A percentile compares a stretch with the other conserved stretches of the same genome.
Evolutionary conservation across 2,329 filamentous ascomycete genomes (phyloP).

Genomic region (Fusarium sp.): DNA sequence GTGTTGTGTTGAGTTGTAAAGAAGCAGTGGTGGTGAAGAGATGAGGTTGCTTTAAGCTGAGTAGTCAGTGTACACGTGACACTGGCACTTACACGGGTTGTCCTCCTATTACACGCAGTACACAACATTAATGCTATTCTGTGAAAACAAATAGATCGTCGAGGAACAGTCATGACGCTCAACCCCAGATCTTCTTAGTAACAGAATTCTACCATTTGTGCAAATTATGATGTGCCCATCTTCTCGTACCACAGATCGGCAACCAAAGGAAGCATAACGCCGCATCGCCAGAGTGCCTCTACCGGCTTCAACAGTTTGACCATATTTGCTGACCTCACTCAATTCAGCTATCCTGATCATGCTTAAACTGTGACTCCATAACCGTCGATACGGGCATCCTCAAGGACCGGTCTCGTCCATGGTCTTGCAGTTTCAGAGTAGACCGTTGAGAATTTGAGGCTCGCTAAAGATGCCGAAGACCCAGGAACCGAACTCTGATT

Average conservation of each 20-base stretch:
- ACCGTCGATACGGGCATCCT: not conserved
- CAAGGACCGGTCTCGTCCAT: not conserved
- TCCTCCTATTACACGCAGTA: not conserved
- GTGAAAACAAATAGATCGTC: not conserved
- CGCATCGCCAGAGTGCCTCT: conserved; percentile 1
- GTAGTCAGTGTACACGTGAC: conserved; percentile 18
- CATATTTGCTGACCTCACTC: not conserved
- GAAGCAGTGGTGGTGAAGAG: not conserved
- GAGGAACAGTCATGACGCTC: not conserved
- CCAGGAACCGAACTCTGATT: conserved; percentile 29
- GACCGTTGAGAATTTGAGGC: conserved; percentile 20
- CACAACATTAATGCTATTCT: not conserved
- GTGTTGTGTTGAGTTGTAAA: not conserved
- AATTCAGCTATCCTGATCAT: not conserved
- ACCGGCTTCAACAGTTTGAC: not conserved
- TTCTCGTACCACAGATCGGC: not conserved
- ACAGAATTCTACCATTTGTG: not conserved
- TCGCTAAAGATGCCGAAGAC: conserved; percentile 12
- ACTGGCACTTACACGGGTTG: conserved; percentile 1
- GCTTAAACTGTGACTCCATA: not conserved
- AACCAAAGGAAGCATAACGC: conserved; percentile 16
- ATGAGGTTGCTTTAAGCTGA: not conserved
- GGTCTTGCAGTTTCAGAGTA: conserved; percentile 1
- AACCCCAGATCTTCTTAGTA: not conserved
- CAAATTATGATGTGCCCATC: not conserved